Conservation (phyloP, 345 rosid species). For the Kandelia obovata region DNA sequence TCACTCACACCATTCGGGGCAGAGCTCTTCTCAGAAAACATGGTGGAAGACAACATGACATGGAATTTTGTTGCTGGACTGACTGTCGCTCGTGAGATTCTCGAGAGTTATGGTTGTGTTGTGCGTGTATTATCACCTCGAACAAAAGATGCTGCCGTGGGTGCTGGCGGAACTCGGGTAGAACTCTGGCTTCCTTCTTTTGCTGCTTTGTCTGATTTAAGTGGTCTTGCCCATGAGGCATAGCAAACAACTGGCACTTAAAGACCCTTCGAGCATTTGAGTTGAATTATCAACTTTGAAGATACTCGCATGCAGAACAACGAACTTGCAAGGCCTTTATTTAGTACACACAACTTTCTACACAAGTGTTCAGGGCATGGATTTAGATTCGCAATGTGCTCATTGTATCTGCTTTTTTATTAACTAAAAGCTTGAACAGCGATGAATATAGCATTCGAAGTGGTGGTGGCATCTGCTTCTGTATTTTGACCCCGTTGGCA, state of each 20-base stretch:
- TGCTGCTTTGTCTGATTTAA: constrained; percentile 36
- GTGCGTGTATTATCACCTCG: constrained; percentile 82
- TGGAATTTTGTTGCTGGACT: constrained; percentile 95
- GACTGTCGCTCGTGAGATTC: constrained; percentile 84
- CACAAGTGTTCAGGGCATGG: no score
- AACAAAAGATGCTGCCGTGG: constrained; percentile 53
- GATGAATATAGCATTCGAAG: no score
- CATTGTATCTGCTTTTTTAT: no score
- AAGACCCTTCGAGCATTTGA: not conserved
- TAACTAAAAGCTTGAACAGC: no score
- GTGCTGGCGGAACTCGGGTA: constrained; percentile 78
- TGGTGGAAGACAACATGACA: constrained; percentile 96
- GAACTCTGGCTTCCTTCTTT: constrained; percentile 83
- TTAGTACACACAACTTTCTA: not conserved
- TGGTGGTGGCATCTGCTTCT: no score
- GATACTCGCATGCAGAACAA: not conserved
- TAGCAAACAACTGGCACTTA: constrained; percentile 3
- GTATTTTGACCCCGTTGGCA: no score
- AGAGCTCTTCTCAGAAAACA: constrained; percentile 59
- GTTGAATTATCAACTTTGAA: not conserved
- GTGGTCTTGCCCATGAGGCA: constrained; percentile 19
- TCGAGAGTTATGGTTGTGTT: constrained; percentile 84
- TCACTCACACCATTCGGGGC: constrained; percentile 79
- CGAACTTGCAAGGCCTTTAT: not conserved
- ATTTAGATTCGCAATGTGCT: no score